phyloP scores from a whole-genome alignment of 352 stramenopile species.

The Thalassiosira ordinaria region DNA sequence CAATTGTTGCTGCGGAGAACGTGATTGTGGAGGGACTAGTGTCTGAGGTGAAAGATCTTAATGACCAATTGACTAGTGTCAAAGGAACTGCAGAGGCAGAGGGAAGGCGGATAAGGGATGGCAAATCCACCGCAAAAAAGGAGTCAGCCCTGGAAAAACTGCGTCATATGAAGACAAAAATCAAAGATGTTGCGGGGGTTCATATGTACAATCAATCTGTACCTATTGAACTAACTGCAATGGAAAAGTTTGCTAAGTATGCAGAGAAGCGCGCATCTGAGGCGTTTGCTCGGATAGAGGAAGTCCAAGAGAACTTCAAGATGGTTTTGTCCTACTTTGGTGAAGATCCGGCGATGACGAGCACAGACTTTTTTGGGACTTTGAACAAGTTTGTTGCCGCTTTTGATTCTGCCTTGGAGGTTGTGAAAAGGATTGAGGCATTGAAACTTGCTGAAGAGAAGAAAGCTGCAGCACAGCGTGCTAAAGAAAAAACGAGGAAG shows the following conservation, averaged over 20 bases:
- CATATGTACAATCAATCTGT: slow-evolving; percentile 80
- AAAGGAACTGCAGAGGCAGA: slow-evolving; percentile 72
- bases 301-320: slow-evolving; percentile 77
- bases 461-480: slow-evolving; percentile 50
- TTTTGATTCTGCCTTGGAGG: slow-evolving; percentile 77
- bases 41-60: slow-evolving; percentile 77
- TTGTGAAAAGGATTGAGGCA: slow-evolving; percentile 76
- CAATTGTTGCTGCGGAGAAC: slow-evolving; percentile 88
- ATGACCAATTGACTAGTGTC: slow-evolving; percentile 72
- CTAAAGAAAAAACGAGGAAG: slow-evolving; percentile 44
- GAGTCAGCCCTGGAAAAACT: slow-evolving; percentile 65
- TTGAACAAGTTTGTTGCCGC: slow-evolving; percentile 82
- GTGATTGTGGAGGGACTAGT: slow-evolving; percentile 76
- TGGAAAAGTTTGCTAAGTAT: slow-evolving; percentile 82
- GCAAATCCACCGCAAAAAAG: slow-evolving; percentile 40
- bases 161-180: slow-evolving; percentile 72
- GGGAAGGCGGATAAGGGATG: slow-evolving; percentile 61
- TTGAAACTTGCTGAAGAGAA: slow-evolving; percentile 64
- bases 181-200: slow-evolving; percentile 70
- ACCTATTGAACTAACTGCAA: slow-evolving; percentile 72
- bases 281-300: slow-evolving; percentile 64
- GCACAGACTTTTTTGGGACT: slow-evolving; percentile 85
- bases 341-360: slow-evolving; percentile 86
- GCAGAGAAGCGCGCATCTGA: slow-evolving; percentile 66
- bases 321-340: slow-evolving; percentile 85